phyloP scores from a whole-genome alignment of 148 eudicot genomes.

The Suaeda aralocaspica region DNA sequence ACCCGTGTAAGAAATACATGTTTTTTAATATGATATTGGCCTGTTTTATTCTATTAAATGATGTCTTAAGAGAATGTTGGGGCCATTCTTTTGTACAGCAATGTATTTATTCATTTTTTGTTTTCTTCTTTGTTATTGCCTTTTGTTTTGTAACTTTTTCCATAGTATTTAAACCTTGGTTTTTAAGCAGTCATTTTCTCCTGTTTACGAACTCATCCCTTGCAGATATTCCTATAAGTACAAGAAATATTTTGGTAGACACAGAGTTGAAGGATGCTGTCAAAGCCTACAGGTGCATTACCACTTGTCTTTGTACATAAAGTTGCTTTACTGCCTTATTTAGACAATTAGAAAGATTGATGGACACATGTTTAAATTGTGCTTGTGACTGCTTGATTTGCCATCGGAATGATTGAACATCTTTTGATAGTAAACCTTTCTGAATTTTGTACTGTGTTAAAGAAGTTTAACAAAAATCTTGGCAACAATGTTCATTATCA shows the following conservation, averaged over 20 bases:
- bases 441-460: background rate
- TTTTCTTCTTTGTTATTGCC: background rate
- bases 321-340: background rate
- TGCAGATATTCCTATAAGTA: slow-evolving; percentile 74
- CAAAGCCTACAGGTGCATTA: slow-evolving; percentile 61
- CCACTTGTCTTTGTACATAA: background rate
- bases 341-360: no score
- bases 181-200: background rate
- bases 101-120: background rate
- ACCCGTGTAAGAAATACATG: no score
- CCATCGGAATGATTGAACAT: no score
- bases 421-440: background rate
- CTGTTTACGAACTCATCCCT: background rate
- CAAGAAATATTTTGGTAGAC: slow-evolving; percentile 89
- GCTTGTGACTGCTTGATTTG: background rate
- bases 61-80: background rate
- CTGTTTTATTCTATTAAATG: background rate
- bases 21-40: background rate
- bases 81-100: background rate
- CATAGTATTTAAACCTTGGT: background rate
- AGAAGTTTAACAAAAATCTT: background rate
- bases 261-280: slow-evolving; percentile 83
- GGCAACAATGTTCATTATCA: background rate
- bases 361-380: background rate
- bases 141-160: background rate